These are phyloP conservation scores for Xanthoconium purpureum DNA, from an alignment of 768 basidiomycete genomes.

Conservation along the genomic window DNA sequence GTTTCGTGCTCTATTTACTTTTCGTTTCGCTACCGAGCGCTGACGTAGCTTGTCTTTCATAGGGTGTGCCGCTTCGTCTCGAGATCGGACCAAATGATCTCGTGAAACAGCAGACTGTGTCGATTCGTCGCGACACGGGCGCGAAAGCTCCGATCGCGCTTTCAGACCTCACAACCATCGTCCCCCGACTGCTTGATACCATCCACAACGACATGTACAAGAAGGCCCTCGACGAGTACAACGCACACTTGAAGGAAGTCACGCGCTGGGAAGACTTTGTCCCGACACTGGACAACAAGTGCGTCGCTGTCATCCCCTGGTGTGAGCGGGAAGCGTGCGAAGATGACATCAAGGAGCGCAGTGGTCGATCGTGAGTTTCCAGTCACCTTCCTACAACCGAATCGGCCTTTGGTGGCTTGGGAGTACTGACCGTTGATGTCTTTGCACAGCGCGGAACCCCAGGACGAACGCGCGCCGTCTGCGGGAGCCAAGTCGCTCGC, in stretches of 20 bases:
- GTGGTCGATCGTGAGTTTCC: slow-evolving; percentile 65
- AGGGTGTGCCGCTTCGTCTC: slow-evolving; percentile 96
- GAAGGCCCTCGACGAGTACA: slow-evolving; percentile 71
- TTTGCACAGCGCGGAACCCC: slow-evolving; percentile 65
- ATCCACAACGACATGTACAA: slow-evolving; percentile 90
- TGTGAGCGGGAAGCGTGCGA: slow-evolving; percentile 92
- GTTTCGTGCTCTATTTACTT: slow-evolving; percentile 36
- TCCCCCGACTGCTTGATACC: slow-evolving; percentile 70
- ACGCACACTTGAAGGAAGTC: slow-evolving; percentile 65
- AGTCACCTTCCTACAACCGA: neutral
- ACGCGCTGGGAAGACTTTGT: slow-evolving; percentile 92
- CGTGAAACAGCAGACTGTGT: slow-evolving; percentile 72
- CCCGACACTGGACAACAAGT: slow-evolving; percentile 85
- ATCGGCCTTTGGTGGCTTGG: neutral
- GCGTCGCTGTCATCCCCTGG: slow-evolving; percentile 90
- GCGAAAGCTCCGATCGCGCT: slow-evolving; percentile 56
- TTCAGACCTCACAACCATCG: slow-evolving; percentile 42
- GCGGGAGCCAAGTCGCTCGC: slow-evolving; percentile 96
- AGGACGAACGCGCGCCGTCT: slow-evolving; percentile 93
- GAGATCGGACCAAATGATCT: slow-evolving; percentile 96
- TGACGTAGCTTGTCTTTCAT: slow-evolving; percentile 1
- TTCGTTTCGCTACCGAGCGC: neutral
- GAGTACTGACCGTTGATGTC: slow-evolving; percentile 1
- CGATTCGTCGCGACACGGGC: slow-evolving; percentile 81
- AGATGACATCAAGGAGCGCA: slow-evolving; percentile 96